These are phyloP conservation scores for Schizosaccharomyces japonicus DNA, from an alignment of 805 yeast species.

Conservation along the genomic window DNA sequence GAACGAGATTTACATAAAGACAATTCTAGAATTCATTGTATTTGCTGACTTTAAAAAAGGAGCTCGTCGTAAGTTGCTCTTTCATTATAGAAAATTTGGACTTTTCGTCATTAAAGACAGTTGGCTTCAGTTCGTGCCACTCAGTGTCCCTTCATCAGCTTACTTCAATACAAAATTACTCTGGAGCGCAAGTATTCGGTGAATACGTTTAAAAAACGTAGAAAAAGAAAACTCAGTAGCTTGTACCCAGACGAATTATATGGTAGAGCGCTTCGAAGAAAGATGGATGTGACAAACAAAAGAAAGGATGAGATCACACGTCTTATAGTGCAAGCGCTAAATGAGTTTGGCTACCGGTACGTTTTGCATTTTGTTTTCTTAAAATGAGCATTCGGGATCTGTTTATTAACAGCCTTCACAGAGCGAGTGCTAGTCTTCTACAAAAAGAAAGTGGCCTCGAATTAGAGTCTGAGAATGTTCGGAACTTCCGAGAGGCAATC, in stretches of 20 bases:
- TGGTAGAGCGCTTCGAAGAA: not conserved
- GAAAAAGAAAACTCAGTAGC: not conserved
- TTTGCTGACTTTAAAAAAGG: not conserved
- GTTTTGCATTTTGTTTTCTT: not conserved
- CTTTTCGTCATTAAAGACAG: not conserved
- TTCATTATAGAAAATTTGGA: not conserved
- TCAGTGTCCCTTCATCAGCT: not conserved
- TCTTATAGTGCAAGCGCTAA: conserved; percentile 26
- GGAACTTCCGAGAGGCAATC: conserved; percentile 19
- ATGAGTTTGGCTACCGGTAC: conserved; percentile 25
- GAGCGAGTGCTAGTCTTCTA: conserved; percentile 17
- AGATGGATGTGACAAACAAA: not conserved
- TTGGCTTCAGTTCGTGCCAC: not conserved
- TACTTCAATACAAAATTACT: not conserved
- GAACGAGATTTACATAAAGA: not conserved
- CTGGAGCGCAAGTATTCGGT: not conserved
- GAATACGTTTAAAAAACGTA: not conserved
- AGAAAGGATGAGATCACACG: conserved; percentile 22
- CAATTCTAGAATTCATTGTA: not conserved
- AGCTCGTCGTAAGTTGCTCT: not conserved
- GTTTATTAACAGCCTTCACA: not conserved
- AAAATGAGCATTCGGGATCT: not conserved
- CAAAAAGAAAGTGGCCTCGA: conserved; percentile 18
- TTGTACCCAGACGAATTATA: not conserved
- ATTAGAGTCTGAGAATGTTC: conserved; percentile 22